Conservation (phyloP, 805 yeast species). For the Kuraishia ogatae region DNA sequence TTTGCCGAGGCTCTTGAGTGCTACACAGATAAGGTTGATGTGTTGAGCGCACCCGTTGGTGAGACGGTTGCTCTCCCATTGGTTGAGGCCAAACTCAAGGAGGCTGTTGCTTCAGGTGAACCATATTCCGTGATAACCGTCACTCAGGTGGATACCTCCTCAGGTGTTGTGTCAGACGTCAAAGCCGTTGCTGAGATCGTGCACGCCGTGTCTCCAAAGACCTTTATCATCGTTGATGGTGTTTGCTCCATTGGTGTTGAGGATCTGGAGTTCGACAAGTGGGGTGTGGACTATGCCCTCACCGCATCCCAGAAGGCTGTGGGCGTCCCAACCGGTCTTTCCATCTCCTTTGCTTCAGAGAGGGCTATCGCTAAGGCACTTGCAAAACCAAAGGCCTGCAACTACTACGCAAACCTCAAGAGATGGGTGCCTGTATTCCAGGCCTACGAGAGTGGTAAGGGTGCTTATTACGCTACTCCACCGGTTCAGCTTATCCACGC, state of each 20-base stretch:
- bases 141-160: constrained; percentile 95
- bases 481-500: constrained; percentile 83
- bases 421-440: constrained; percentile 87
- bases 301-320: constrained; percentile 95
- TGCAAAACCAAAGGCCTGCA: constrained; percentile 33
- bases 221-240: constrained; percentile 83
- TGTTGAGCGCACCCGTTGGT: constrained; percentile 66
- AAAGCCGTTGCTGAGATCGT: constrained; percentile 53
- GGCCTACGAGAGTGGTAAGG: constrained; percentile 72
- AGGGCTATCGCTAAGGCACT: constrained; percentile 64
- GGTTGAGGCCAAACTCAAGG: constrained; percentile 46
- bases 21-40: constrained; percentile 73
- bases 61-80: constrained; percentile 49
- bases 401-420: constrained; percentile 64
- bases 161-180: constrained; percentile 82
- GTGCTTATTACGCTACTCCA: constrained; percentile 95
- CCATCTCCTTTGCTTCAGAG: constrained; percentile 64
- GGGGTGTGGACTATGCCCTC: constrained; percentile 85
- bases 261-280: constrained; percentile 70
- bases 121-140: constrained; percentile 65
- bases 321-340: constrained; percentile 90
- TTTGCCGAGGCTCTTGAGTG: constrained; percentile 68
- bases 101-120: constrained; percentile 19
- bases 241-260: constrained; percentile 94
- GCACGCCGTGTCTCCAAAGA: constrained; percentile 60